Evolutionary conservation across 78 protist species (phyloP).

Genomic region (Tieghemostelium lacteum): DNA sequence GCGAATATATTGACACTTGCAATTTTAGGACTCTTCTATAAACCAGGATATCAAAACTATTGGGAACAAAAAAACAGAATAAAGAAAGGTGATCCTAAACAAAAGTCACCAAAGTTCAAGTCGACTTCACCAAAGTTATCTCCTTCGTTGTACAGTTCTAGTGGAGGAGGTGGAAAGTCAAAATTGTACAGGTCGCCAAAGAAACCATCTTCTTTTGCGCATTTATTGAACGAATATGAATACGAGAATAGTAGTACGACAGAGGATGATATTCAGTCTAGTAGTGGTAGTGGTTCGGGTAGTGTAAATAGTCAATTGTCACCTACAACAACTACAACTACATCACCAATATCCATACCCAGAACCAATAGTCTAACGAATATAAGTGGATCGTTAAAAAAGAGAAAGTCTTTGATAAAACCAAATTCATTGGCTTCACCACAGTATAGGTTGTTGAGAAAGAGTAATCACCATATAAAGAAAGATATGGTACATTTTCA

Average conservation of each 20-base stretch:
- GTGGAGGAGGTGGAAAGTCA: no score
- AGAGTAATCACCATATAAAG: neutral
- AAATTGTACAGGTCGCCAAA: neutral
- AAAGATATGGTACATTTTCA: slow-evolving; percentile 61
- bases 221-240: slow-evolving; percentile 34
- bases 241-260: neutral
- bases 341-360: slow-evolving; percentile 1
- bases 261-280: neutral
- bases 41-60: slow-evolving; percentile 52
- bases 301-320: neutral
- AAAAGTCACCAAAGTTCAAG: neutral
- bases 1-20: slow-evolving; percentile 23
- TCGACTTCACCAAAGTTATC: neutral
- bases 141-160: neutral
- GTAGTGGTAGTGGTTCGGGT: neutral
- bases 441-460: no score
- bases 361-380: no score
- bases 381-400: no score
- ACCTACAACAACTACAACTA: neutral
- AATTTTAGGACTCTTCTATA: slow-evolving; percentile 32
- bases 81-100: slow-evolving; percentile 11
- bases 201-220: slow-evolving; percentile 52
- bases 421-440: neutral
- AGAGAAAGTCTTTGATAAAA: no score
- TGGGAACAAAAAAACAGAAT: slow-evolving; percentile 62